Evolutionary conservation across 768 basidiomycete species (phyloP), one percentile per base, ranked within the genome.

Genomic region (Amanita jacksonii): DNA sequence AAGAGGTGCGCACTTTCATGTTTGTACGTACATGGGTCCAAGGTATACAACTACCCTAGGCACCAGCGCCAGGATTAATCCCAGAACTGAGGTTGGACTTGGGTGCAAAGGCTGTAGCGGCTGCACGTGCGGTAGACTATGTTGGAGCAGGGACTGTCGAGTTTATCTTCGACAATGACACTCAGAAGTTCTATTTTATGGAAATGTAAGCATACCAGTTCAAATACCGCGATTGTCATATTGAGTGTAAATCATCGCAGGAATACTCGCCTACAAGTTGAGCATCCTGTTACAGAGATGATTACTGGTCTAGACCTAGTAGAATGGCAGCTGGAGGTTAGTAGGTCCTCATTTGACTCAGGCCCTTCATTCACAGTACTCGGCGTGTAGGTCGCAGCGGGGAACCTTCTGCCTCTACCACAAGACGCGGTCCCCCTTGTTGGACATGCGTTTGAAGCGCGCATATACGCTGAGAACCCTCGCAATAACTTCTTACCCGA

Each of bases 381-480:
- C 18, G 15, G 4, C 22, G 16, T 10, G 25, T 19, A 86, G 81
- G 84, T 94, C 28, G 91, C 92, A 9, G 83, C 85, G 12, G 90
- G 92, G 0, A 94, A 94, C 59, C 72, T 79, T 0, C 72, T 97
- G 22, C 87, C 89, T 8, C 70, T 94, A 22, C 54, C 62, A 1
- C 93, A 96, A 60, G 70, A 74, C 0, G 65, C 79, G 12, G 84
- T 97, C 44, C 89, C 87, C 1, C 80, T 91, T 41, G 79, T 86
- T 0, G 93, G 93, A 4, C 93, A 94, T 51, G 87, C 91, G 0
- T 94, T 94, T 52, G 93, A 94, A 62, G 90, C 89, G 5, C 79
- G 93, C 15, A 93, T 97, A 49, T 96, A 97, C 57, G 93, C 92
- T 2, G 93, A 96, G 61, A 88, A 90, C 52, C 93, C 92, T 16